Percentiles rank a stretch among this genome's conserved stretches.
phyloP scores from a whole-genome alignment of 352 stramenopile species.

The Phytophthora pluvialis region DNA sequence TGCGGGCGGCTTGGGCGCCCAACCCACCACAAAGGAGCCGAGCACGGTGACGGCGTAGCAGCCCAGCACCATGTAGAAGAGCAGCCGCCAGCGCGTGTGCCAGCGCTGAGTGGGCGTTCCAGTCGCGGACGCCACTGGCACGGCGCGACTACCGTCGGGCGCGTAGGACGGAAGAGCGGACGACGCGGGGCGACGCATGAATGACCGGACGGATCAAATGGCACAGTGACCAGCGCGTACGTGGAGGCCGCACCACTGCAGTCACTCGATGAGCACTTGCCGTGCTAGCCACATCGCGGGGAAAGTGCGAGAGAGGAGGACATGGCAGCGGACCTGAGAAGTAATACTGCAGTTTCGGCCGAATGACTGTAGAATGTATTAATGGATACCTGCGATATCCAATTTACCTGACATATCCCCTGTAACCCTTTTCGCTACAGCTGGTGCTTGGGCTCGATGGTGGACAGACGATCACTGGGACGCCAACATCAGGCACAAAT shows the following conservation, averaged over 20 bases:
- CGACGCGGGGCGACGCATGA: slow-evolving; percentile 39
- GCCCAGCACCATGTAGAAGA: slow-evolving; percentile 40
- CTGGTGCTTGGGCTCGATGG: slow-evolving; percentile 23
- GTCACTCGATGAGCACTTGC: slow-evolving; percentile 11
- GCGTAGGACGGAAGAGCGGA: slow-evolving; percentile 37
- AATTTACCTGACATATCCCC: background rate
- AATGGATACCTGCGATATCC: background rate
- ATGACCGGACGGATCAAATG: slow-evolving; percentile 22
- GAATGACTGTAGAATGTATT: background rate
- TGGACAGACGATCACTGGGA: background rate
- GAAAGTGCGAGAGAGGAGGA: slow-evolving; percentile 18
- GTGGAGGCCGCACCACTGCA: slow-evolving; percentile 13
- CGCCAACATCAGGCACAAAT: too few species aligned
- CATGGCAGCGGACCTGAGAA: slow-evolving; percentile 1
- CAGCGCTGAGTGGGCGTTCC: background rate
- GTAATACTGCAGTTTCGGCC: slow-evolving; percentile 10
- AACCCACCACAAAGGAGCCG: slow-evolving; percentile 22
- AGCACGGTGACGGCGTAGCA: slow-evolving; percentile 32
- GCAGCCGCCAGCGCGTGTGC: slow-evolving; percentile 26
- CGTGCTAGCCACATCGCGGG: slow-evolving; percentile 23
- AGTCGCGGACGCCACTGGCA: slow-evolving; percentile 2
- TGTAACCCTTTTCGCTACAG: slow-evolving; percentile 3
- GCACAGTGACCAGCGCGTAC: slow-evolving; percentile 16
- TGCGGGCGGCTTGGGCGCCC: background rate
- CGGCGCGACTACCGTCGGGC: slow-evolving; percentile 3